These are phyloP conservation scores for Fusarium odoratissimum DNA, from an alignment of 2,329 filamentous ascomycete species.

Conservation along the genomic window DNA sequence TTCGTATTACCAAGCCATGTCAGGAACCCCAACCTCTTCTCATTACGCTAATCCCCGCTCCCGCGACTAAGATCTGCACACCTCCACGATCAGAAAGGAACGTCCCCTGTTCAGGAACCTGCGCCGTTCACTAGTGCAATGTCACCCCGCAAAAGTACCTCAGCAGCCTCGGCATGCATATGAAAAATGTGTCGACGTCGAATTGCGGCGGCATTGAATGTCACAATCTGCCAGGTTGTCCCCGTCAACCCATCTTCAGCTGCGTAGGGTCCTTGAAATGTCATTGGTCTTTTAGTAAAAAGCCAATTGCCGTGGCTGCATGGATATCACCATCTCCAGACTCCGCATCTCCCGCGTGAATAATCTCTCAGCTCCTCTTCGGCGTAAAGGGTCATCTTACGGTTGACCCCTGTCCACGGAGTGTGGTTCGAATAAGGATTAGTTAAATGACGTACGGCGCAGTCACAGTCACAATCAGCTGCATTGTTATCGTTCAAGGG, in stretches of 20 bases:
- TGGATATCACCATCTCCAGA: not conserved
- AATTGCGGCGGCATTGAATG: constrained; percentile 12
- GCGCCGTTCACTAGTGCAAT: constrained; percentile 16
- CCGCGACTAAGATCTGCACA: constrained; percentile 25
- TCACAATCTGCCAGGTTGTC: constrained; percentile 6
- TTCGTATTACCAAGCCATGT: constrained; percentile 14
- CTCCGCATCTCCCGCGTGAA: not conserved
- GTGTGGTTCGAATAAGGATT: constrained; percentile 18
- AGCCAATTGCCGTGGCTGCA: constrained; percentile 7
- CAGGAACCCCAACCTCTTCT: constrained; percentile 1
- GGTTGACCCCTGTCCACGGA: constrained; percentile 3
- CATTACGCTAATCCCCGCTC: constrained; percentile 8
- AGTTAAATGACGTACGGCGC: not conserved
- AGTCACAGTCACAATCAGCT: not conserved
- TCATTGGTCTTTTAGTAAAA: not conserved
- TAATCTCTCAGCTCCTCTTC: constrained; percentile 11
- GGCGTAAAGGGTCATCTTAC: not conserved
- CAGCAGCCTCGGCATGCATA: constrained; percentile 45
- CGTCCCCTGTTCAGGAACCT: constrained; percentile 31
- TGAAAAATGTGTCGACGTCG: constrained; percentile 38
- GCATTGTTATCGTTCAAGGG: constrained; percentile 1
- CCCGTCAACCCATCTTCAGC: not conserved
- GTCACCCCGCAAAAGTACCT: constrained; percentile 30
- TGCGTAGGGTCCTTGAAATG: not conserved
- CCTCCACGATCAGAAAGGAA: constrained; percentile 15